Evolutionary conservation across 192 early-diverging fungal species (phyloP).

Genomic region (Jimgerdemannia lactiflua): DNA sequence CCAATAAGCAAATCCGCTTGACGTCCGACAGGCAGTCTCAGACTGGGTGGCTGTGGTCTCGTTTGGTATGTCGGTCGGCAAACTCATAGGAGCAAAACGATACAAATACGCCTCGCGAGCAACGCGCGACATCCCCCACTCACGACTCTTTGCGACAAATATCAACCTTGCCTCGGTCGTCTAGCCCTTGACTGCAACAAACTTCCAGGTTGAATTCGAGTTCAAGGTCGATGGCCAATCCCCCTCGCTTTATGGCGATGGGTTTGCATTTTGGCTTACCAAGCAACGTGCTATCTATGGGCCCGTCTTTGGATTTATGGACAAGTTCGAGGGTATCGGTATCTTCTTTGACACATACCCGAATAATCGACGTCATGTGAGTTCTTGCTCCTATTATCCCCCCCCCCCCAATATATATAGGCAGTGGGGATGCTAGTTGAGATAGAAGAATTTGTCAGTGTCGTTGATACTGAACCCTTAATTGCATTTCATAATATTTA

Average conservation of each 20-base stretch:
- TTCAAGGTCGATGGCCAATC: conserved; percentile 82
- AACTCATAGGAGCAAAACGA: not conserved
- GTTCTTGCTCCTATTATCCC: not conserved
- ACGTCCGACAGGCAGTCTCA: conserved; percentile 80
- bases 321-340: conserved; percentile 89
- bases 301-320: conserved; percentile 86
- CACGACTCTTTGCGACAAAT: not conserved
- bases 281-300: conserved; percentile 66
- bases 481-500: not conserved
- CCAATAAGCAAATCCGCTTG: conserved; percentile 82
- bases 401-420: too few relatives aligned
- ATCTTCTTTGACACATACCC: conserved; percentile 97
- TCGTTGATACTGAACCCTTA: too few relatives aligned
- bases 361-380: conserved; percentile 63
- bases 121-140: not conserved
- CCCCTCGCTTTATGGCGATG: conserved; percentile 85
- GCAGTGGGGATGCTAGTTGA: too few relatives aligned
- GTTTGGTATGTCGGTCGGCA: conserved; percentile 44
- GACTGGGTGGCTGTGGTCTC: conserved; percentile 80
- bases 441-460: too few relatives aligned
- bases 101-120: not conserved
- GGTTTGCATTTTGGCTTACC: conserved; percentile 95
- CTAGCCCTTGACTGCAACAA: conserved; percentile 60
- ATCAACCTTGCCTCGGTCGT: conserved; percentile 22
- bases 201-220: conserved; percentile 91